These are phyloP conservation scores for Dendrobium officinale DNA, from an alignment of 106 monocot species.

Conservation along the genomic window DNA sequence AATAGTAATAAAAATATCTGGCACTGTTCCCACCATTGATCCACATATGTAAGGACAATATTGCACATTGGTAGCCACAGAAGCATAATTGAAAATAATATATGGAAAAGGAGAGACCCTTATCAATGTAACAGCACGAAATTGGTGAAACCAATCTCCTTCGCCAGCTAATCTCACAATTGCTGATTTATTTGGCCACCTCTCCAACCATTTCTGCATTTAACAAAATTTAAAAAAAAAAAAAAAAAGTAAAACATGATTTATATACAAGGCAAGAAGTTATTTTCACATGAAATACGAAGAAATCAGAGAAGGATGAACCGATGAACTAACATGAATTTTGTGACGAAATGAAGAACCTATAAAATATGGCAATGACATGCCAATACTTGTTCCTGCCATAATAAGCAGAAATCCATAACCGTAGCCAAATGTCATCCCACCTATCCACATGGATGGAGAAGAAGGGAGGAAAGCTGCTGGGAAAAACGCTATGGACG, in stretches of 20 bases:
- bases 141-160: constrained; percentile 98
- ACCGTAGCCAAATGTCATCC: constrained; percentile 79
- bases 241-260: constrained; percentile 1
- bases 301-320: neutral
- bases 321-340: constrained; percentile 76
- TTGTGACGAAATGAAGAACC: constrained; percentile 61
- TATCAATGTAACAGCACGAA: constrained; percentile 77
- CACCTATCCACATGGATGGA: constrained; percentile 85
- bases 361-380: constrained; percentile 82
- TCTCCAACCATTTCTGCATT: constrained; percentile 80
- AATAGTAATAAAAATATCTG: constrained; percentile 76
- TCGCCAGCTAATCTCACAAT: constrained; percentile 84
- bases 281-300: neutral
- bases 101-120: constrained; percentile 97
- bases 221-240: neutral
- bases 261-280: neutral
- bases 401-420: constrained; percentile 79
- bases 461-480: constrained; percentile 61
- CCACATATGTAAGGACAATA: constrained; percentile 82
- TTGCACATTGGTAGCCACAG: constrained; percentile 89
- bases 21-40: constrained; percentile 63
- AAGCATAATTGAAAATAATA: constrained; percentile 87
- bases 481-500: constrained; percentile 64
- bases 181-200: constrained; percentile 86
- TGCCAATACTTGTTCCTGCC: constrained; percentile 53